These are phyloP conservation scores for Arthrobotrys entomopaga DNA, from an alignment of 2,329 filamentous ascomycete species.

Conservation along the genomic window DNA sequence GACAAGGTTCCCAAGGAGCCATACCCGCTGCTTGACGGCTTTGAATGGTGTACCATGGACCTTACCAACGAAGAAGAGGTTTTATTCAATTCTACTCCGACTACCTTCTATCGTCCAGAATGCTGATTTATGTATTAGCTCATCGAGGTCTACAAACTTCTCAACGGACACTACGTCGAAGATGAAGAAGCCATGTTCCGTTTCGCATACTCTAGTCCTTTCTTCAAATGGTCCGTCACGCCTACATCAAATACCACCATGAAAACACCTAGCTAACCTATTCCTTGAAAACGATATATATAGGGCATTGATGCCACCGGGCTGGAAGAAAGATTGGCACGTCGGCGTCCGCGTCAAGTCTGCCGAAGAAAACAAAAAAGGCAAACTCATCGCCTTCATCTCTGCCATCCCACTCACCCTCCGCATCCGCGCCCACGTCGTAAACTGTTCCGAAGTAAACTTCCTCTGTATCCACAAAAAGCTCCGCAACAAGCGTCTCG, in stretches of 20 bases:
- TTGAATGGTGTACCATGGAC: conserved; percentile 94
- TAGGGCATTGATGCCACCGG: conserved; percentile 92
- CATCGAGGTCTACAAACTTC: conserved; percentile 88
- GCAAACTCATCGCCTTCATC: conserved; percentile 93
- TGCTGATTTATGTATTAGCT: conserved; percentile 65
- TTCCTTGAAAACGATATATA: not conserved
- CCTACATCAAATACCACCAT: not conserved
- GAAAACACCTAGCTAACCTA: not conserved
- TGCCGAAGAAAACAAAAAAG: conserved; percentile 65
- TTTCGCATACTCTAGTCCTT: conserved; percentile 91
- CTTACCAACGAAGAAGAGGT: conserved; percentile 76
- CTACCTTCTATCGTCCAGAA: too few species aligned
- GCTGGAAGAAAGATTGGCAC: conserved; percentile 94
- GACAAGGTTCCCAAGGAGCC: conserved; percentile 83
- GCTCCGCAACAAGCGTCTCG: conserved; percentile 87
- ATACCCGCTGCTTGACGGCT: conserved; percentile 78
- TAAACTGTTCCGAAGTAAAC: conserved; percentile 92
- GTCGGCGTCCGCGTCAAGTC: conserved; percentile 87
- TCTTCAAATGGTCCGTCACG: conserved; percentile 80
- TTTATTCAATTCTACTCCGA: not conserved
- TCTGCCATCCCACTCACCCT: conserved; percentile 88
- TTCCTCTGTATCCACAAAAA: conserved; percentile 99
- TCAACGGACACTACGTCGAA: conserved; percentile 95
- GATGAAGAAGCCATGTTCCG: conserved; percentile 97
- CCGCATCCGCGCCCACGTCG: conserved; percentile 77